Evolutionary conservation across 2,329 filamentous ascomycete species (phyloP).

Genomic region (Penicillium rolfsii): DNA sequence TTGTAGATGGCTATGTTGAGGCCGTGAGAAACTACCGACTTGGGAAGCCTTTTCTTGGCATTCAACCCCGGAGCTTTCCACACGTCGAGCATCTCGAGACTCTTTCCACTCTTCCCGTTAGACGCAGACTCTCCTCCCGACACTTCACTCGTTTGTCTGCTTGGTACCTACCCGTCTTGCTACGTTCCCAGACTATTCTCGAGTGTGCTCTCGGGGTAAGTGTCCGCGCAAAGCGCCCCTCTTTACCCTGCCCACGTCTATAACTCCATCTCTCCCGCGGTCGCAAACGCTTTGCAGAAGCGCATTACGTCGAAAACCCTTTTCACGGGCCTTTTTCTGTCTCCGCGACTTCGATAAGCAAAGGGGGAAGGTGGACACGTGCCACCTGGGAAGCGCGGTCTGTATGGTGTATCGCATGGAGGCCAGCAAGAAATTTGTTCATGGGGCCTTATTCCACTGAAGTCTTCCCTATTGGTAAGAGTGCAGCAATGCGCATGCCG

Average conservation of each 20-base stretch:
- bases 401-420: neutral
- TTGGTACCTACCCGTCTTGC: neutral
- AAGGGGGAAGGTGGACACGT: constrained; percentile 16
- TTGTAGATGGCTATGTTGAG: neutral
- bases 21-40: constrained; percentile 27
- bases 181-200: neutral
- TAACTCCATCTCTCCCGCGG: constrained; percentile 3
- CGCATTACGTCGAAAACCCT: neutral
- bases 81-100: constrained; percentile 4
- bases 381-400: constrained; percentile 8
- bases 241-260: constrained; percentile 13
- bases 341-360: neutral
- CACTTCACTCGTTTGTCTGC: constrained; percentile 1
- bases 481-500: neutral
- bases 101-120: constrained; percentile 3
- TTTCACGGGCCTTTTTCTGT: neutral
- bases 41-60: constrained; percentile 28
- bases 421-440: constrained; percentile 6
- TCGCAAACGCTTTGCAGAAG: constrained; percentile 5
- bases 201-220: constrained; percentile 22
- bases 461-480: neutral
- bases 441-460: neutral
- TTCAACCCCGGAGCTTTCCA: constrained; percentile 26
- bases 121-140: constrained; percentile 2
- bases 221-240: constrained; percentile 19